Conservation (phyloP, 345 rosid species). For the Ceriops tagal region DNA sequence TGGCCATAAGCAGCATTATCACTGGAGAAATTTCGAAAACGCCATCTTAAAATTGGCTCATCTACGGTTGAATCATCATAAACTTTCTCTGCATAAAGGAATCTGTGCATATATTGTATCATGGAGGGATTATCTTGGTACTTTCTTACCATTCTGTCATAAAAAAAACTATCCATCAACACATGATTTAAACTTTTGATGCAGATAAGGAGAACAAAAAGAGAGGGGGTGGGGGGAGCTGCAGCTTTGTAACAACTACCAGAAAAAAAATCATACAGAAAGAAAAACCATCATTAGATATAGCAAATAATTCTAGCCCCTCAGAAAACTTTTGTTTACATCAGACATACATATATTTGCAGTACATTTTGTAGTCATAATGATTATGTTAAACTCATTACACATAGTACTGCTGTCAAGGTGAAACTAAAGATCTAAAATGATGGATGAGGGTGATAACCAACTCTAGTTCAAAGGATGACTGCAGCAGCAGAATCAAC, state of each 20-base stretch:
- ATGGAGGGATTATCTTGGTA: slow-evolving; percentile 49
- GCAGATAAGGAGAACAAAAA: background rate
- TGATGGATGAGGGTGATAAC: background rate
- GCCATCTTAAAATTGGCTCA: slow-evolving; percentile 64
- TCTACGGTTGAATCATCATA: slow-evolving; percentile 57
- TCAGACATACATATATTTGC: background rate
- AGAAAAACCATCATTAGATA: background rate
- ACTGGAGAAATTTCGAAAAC: slow-evolving; percentile 52
- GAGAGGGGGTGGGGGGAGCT: too few relatives aligned
- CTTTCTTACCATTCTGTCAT: slow-evolving; percentile 51
- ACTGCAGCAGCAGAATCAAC: background rate
- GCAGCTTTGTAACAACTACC: too few relatives aligned
- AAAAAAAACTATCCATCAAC: slow-evolving; percentile 14
- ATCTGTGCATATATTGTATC: slow-evolving; percentile 50
- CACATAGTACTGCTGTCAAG: background rate
- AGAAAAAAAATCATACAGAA: too few relatives aligned
- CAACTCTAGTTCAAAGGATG: background rate
- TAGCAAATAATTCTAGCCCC: background rate
- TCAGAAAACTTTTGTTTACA: background rate
- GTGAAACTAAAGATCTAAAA: background rate
- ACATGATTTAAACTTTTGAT: background rate
- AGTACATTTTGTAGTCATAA: background rate
- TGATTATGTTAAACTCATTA: background rate
- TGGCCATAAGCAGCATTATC: slow-evolving; percentile 33
- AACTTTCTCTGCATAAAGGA: slow-evolving; percentile 74